Evolutionary conservation across 2,329 filamentous ascomycete species (phyloP).

Genomic region (Davidsoniella eucalypti): DNA sequence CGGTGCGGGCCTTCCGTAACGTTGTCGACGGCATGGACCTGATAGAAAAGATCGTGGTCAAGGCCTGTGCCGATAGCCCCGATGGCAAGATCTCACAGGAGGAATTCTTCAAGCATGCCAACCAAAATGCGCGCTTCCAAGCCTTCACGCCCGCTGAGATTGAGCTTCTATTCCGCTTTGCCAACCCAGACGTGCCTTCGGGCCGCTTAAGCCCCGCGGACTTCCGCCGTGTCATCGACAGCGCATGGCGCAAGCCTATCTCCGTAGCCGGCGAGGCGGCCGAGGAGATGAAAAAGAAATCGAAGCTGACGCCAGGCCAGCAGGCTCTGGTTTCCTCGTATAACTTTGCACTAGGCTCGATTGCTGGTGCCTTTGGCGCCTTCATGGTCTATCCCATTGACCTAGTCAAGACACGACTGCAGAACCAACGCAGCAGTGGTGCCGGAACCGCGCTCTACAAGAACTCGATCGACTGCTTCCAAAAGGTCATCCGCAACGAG

Average conservation of each 20-base stretch:
- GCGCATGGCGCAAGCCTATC: slow-evolving; percentile 61
- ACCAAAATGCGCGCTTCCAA: slow-evolving; percentile 80
- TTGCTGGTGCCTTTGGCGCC: slow-evolving; percentile 91
- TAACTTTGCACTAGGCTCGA: slow-evolving; percentile 75
- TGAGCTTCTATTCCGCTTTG: slow-evolving; percentile 97
- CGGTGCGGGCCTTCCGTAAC: slow-evolving; percentile 95
- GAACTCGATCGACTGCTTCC: slow-evolving; percentile 90
- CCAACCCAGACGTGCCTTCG: slow-evolving; percentile 70
- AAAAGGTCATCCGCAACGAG: slow-evolving; percentile 86
- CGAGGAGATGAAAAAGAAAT: slow-evolving; percentile 22
- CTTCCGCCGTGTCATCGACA: slow-evolving; percentile 89
- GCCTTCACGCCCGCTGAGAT: slow-evolving; percentile 97
- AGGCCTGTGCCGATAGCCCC: slow-evolving; percentile 63
- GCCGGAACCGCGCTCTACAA: slow-evolving; percentile 86
- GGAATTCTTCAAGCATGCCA: slow-evolving; percentile 89
- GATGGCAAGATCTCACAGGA: slow-evolving; percentile 89
- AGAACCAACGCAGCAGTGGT: slow-evolving; percentile 76
- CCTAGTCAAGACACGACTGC: slow-evolving; percentile 94
- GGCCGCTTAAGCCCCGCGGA: slow-evolving; percentile 57
- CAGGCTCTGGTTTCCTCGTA: slow-evolving; percentile 54
- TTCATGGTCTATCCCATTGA: slow-evolving; percentile 99
- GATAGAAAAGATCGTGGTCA: slow-evolving; percentile 81
- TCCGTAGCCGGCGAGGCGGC: slow-evolving; percentile 20
- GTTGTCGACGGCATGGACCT: slow-evolving; percentile 96
- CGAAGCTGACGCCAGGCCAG: slow-evolving; percentile 15